These are phyloP conservation scores for Penicillium olsonii DNA, from an alignment of 2,329 filamentous ascomycete genomes.

Conservation along the genomic window DNA sequence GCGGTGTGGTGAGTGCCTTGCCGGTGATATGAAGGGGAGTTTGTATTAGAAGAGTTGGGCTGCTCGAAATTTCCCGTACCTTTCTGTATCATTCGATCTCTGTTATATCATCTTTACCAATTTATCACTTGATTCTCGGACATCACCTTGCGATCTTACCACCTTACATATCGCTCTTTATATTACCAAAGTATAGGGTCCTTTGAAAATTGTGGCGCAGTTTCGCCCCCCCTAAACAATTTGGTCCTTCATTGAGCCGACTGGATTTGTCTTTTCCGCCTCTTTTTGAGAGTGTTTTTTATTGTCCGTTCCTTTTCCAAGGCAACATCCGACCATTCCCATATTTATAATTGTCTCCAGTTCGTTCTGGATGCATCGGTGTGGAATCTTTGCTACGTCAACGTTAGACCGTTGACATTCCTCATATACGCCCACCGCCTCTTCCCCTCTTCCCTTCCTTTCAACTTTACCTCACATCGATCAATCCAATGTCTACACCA, in stretches of 20 bases:
- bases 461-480: conserved; percentile 5
- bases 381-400: conserved; percentile 20
- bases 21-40: not conserved
- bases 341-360: conserved; percentile 13
- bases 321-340: not conserved
- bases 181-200: not conserved
- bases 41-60: not conserved
- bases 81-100: no score
- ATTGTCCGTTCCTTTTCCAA: not conserved
- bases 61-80: not conserved
- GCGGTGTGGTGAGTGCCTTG: not conserved
- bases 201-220: conserved; percentile 6
- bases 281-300: not conserved
- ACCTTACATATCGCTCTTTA: not conserved
- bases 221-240: conserved; percentile 10
- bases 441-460: conserved; percentile 16
- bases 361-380: conserved; percentile 24
- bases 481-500: conserved; percentile 22
- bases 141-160: not conserved
- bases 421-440: conserved; percentile 21
- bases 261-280: conserved; percentile 1
- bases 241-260: conserved; percentile 3
- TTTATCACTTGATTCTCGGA: no score
- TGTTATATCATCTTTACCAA: no score
- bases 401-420: conserved; percentile 13